Conservation (phyloP, 2,329 filamentous ascomycete genomes). For the Beauveria sp. region DNA sequence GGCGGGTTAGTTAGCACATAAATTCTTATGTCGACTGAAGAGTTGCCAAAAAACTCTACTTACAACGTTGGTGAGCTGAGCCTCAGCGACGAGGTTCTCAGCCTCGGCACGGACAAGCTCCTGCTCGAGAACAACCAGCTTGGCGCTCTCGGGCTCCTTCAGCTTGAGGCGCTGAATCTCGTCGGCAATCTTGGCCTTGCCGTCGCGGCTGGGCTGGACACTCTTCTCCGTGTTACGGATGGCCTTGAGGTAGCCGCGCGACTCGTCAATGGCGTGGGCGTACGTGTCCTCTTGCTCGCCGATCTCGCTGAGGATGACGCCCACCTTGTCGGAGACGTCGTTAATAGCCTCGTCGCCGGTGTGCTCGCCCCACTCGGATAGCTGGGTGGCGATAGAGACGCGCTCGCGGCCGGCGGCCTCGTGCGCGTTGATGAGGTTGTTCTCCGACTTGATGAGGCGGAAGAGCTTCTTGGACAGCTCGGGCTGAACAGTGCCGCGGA, state of each 20-base stretch:
- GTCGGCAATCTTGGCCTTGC: conserved; percentile 80
- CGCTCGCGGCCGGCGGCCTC: conserved; percentile 81
- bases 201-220: conserved; percentile 84
- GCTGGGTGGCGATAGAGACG: conserved; percentile 74
- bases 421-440: conserved; percentile 77
- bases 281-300: conserved; percentile 90
- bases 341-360: conserved; percentile 80
- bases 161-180: conserved; percentile 88
- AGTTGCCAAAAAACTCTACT: conserved; percentile 25
- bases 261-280: conserved; percentile 81
- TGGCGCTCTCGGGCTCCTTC: conserved; percentile 81
- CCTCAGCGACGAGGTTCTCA: conserved; percentile 91
- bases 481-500: conserved; percentile 77
- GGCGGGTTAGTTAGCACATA: conserved; percentile 8
- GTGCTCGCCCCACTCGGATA: conserved; percentile 94
- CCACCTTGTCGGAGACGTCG: conserved; percentile 92
- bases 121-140: conserved; percentile 81
- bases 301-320: conserved; percentile 83
- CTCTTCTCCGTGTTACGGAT: conserved; percentile 94
- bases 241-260: conserved; percentile 73
- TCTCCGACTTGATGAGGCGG: conserved; percentile 91
- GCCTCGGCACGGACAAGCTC: conserved; percentile 94
- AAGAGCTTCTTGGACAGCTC: conserved; percentile 85
- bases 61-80: conserved; percentile 91
- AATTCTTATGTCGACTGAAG: neutral